Base-by-base conservation (phyloP, 2,329 filamentous ascomycete species). In the Metarhizium rileyi region DNA sequence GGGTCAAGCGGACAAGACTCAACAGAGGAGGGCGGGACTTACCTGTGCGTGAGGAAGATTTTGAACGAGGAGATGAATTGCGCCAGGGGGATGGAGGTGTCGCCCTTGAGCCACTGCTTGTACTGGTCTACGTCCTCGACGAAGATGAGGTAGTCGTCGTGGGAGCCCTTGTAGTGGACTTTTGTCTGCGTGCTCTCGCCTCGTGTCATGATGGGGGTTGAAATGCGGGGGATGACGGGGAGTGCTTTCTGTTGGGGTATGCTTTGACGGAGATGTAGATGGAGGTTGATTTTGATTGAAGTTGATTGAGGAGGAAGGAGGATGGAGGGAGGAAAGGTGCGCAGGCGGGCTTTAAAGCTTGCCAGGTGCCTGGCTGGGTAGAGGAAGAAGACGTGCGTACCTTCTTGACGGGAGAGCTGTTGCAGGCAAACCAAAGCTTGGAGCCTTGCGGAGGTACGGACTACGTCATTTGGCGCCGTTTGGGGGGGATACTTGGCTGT, bases 11-110 rank as follows among this genome's bases (percentile, higher is more conserved):
- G 25, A 30, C 27, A 5, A 28, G 27, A 5, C 10, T 28, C 10
- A 14, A 3, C 30, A 16, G 4, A 16, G 16, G 18, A 18, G 5
- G 12, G n/a, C 1, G 4, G 14, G 44, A 74, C 86, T 72, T 77
- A 96, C 90, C 84, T 86, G 74, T 94, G 87, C 33, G 90, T 95
- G 41, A 86, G 74, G 63, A 95, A 95, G 63, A 98, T 76, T 77
- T 95, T 87, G 77, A 88, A 97, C 7, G 86, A 78, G 51, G 84
- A 88, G 50, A 97, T 78, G 50, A 98, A 90, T 61, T 96, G 83
- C 1, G 87, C 78, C 44, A 97, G 72, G 35, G 93, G 86, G 27
- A 93, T 73, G 27, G 78, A 83, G 64, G 80, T 83, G 74, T 97
- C 91, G 4, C 66, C 72, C 74, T 83, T 42, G 5, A 28, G 81